phyloP scores from a whole-genome alignment of 2,329 filamentous ascomycete species.

The Curvularia eragrostidis region DNA sequence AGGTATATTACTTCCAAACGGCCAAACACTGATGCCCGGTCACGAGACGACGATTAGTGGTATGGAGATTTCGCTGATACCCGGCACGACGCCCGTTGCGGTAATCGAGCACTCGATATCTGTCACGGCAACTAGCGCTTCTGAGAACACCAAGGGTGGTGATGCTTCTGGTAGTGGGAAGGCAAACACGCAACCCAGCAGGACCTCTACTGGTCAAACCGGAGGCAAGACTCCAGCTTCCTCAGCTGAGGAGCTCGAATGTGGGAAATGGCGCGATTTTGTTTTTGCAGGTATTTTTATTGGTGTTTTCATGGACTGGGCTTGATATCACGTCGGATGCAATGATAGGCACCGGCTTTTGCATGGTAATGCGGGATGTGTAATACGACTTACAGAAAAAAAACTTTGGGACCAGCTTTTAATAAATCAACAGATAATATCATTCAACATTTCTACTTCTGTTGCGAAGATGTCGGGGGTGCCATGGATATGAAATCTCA shows the following conservation, averaged over 20 bases:
- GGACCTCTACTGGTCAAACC: neutral
- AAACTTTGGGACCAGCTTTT: neutral
- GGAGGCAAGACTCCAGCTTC: neutral
- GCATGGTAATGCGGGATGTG: neutral
- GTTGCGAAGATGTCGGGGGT: neutral
- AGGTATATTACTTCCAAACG: neutral
- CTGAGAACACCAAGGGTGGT: neutral
- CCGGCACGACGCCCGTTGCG: neutral
- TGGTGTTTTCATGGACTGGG: neutral
- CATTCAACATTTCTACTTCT: neutral
- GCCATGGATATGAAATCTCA: neutral
- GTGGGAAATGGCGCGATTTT: neutral
- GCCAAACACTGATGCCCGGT: constrained; percentile 5
- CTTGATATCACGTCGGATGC: neutral
- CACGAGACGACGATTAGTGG: neutral
- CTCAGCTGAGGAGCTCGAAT: neutral
- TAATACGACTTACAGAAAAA: neutral
- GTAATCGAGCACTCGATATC: neutral
- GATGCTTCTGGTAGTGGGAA: neutral
- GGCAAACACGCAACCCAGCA: neutral
- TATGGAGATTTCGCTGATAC: constrained; percentile 1
- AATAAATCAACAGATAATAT: neutral
- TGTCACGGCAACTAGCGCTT: neutral
- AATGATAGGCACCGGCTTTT: neutral
- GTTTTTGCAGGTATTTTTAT: neutral